Conservation (phyloP, 306 rosid genomes). For the Cucumis sativus region DNA sequence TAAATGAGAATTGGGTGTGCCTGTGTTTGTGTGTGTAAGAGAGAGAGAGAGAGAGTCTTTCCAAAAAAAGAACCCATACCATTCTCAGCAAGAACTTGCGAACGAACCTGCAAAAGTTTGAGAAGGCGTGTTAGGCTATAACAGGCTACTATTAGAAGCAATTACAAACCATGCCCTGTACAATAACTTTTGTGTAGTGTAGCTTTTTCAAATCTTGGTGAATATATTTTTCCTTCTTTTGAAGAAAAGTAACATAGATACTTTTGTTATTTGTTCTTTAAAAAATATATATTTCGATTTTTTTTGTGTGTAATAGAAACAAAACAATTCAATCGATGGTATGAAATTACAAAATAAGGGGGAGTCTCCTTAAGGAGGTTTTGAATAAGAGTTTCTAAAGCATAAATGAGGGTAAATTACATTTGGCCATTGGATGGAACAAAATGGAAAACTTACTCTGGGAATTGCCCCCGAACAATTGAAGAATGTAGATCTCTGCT, state of each 20-base stretch:
- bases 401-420: not conserved
- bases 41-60: not conserved
- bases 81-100: constrained; percentile 59
- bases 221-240: not conserved
- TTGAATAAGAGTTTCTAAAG: too few species aligned
- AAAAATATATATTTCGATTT: not conserved
- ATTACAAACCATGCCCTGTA: not conserved
- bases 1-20: not conserved
- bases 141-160: not conserved
- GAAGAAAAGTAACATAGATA: not conserved
- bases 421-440: not conserved
- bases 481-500: constrained; percentile 80
- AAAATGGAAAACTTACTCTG: constrained; percentile 51
- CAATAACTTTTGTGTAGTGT: not conserved
- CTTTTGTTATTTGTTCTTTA: not conserved
- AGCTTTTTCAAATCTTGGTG: not conserved
- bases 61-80: constrained; percentile 29
- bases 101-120: constrained; percentile 60
- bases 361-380: too few species aligned
- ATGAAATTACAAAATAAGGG: too few species aligned
- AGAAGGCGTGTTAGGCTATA: constrained; percentile 2
- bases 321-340: too few species aligned
- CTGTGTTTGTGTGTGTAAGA: not conserved
- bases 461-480: constrained; percentile 65
- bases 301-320: too few species aligned